phyloP scores from a whole-genome alignment of 805 yeast species.

The Hanseniaspora vineae region DNA sequence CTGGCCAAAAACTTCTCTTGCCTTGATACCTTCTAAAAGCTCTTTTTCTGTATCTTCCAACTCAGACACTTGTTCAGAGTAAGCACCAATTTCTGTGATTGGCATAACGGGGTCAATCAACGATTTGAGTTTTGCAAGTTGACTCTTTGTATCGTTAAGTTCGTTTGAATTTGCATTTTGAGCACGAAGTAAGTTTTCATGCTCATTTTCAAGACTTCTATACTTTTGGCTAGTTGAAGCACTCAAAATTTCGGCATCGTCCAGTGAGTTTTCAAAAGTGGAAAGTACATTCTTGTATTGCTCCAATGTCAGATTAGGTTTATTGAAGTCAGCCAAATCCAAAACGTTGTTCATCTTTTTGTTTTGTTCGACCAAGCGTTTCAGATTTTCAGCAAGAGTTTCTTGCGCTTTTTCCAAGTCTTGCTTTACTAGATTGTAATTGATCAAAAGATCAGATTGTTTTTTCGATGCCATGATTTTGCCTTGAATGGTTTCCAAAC shows the following conservation, averaged over 20 bases:
- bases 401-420: conserved; percentile 1
- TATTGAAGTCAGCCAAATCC: background rate
- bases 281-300: too few relatives aligned
- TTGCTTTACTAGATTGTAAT: conserved; percentile 27
- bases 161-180: background rate
- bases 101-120: background rate
- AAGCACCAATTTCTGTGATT: background rate
- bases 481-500: conserved; percentile 39
- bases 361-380: background rate
- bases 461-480: conserved; percentile 39
- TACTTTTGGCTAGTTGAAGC: background rate
- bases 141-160: background rate
- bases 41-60: conserved; percentile 42
- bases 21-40: conserved; percentile 18
- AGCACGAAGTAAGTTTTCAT: too few relatives aligned
- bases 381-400: background rate
- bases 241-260: background rate
- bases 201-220: background rate
- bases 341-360: background rate
- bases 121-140: background rate
- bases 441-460: conserved; percentile 48
- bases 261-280: background rate
- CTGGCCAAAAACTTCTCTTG: conserved; percentile 52
- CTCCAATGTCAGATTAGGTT: too few relatives aligned
- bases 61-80: conserved; percentile 33